These are phyloP conservation scores for Hygrophorus pudorinus DNA, from an alignment of 768 basidiomycete species.

Conservation along the genomic window DNA sequence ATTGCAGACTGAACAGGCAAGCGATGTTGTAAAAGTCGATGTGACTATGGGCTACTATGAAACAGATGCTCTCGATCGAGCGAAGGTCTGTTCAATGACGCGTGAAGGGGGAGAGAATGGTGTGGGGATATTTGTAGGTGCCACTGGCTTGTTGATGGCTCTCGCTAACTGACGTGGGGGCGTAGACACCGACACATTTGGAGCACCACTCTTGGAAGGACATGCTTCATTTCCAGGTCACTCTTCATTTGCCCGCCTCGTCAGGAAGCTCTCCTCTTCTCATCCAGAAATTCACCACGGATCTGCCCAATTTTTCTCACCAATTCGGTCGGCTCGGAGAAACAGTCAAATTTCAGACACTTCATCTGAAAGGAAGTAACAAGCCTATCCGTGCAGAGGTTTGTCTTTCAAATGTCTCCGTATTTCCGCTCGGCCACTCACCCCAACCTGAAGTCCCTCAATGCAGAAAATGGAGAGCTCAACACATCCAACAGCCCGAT, in stretches of 20 bases:
- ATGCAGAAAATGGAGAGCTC: conserved; percentile 17
- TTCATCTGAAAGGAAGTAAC: conserved; percentile 28
- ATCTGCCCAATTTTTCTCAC: conserved; percentile 32
- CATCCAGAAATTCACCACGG: conserved; percentile 36
- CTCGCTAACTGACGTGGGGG: conserved; percentile 1
- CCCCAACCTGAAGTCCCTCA: conserved; percentile 18
- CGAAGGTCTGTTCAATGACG: conserved; percentile 21
- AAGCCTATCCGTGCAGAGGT: conserved; percentile 24
- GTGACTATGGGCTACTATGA: conserved; percentile 16
- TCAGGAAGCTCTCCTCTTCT: conserved; percentile 13
- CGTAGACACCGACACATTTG: background rate
- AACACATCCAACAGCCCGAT: conserved; percentile 36
- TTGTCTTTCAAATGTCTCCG: conserved; percentile 9
- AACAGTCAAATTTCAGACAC: conserved; percentile 27
- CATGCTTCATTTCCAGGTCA: conserved; percentile 24
- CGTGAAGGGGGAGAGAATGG: conserved; percentile 19
- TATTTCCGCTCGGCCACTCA: background rate
- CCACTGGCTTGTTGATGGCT: background rate
- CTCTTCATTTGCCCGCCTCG: conserved; percentile 26
- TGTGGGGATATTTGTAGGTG: conserved; percentile 28
- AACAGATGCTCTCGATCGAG: conserved; percentile 13
- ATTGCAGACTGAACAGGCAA: conserved; percentile 13
- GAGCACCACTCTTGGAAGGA: conserved; percentile 4
- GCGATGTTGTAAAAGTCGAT: conserved; percentile 18
- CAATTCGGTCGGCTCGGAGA: conserved; percentile 25